Evolutionary conservation across 2,329 filamentous ascomycete species (phyloP).

Genomic region (Fonsecaea erecta): DNA sequence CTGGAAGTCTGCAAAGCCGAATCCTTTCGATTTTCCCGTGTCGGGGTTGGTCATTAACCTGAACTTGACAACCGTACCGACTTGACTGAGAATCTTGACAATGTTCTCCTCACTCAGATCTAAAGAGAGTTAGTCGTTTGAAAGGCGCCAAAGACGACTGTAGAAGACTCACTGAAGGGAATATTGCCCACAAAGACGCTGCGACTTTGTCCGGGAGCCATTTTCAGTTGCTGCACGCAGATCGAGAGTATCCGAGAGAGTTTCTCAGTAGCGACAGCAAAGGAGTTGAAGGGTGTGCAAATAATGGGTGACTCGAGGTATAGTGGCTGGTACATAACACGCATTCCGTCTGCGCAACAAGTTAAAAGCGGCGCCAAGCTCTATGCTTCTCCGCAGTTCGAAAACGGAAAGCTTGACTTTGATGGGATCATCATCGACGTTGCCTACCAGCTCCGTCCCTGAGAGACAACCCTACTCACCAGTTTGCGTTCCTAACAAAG

Average conservation of each 20-base stretch:
- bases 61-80: slow-evolving; percentile 89
- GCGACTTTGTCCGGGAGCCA: slow-evolving; percentile 52
- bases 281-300: not conserved
- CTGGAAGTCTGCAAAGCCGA: slow-evolving; percentile 94
- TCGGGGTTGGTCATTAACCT: slow-evolving; percentile 94
- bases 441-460: slow-evolving; percentile 14
- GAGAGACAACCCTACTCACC: not conserved
- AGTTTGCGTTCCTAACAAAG: slow-evolving; percentile 22
- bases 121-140: slow-evolving; percentile 46
- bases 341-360: not conserved
- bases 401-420: not conserved
- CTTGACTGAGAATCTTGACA: slow-evolving; percentile 86
- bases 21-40: slow-evolving; percentile 91
- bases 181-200: slow-evolving; percentile 59
- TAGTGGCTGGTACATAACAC: not conserved
- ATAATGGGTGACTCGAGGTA: not conserved
- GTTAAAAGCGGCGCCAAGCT: slow-evolving; percentile 7
- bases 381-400: slow-evolving; percentile 7
- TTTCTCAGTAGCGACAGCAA: not conserved
- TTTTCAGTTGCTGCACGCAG: slow-evolving; percentile 26
- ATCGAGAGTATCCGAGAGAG: not conserved
- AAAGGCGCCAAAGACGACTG: slow-evolving; percentile 36
- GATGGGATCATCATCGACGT: slow-evolving; percentile 20
- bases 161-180: slow-evolving; percentile 72
- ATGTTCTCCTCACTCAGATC: slow-evolving; percentile 96